phyloP scores from a whole-genome alignment of 768 basidiomycete genomes.

The Mycena rebaudengoi region DNA sequence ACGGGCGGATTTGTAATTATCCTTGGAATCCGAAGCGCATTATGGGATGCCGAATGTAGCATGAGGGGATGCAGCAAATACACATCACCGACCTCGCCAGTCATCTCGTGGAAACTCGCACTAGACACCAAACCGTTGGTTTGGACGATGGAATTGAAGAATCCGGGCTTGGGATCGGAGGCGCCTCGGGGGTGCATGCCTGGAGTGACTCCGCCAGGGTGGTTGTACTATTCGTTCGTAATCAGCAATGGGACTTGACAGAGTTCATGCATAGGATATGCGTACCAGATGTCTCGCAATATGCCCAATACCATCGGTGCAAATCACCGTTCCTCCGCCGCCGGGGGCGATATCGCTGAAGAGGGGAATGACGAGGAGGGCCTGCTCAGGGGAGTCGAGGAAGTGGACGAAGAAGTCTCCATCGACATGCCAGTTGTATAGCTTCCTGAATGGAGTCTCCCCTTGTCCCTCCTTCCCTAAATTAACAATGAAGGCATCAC shows the following conservation, averaged over 20 bases:
- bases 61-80: slow-evolving; percentile 71
- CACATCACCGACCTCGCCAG: slow-evolving; percentile 68
- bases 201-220: slow-evolving; percentile 24
- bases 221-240: not conserved
- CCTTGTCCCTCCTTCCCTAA: slow-evolving; percentile 56
- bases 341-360: slow-evolving; percentile 62
- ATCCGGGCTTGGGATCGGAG: slow-evolving; percentile 12
- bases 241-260: not conserved
- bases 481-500: slow-evolving; percentile 71
- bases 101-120: slow-evolving; percentile 61
- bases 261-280: not conserved
- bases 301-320: slow-evolving; percentile 60
- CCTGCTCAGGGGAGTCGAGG: slow-evolving; percentile 74
- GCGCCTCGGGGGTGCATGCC: slow-evolving; percentile 25
- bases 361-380: slow-evolving; percentile 66
- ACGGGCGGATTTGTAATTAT: slow-evolving; percentile 76
- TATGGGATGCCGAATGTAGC: slow-evolving; percentile 71
- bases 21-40: slow-evolving; percentile 61
- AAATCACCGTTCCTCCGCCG: slow-evolving; percentile 70
- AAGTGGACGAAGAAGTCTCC: slow-evolving; percentile 70
- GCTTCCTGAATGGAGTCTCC: slow-evolving; percentile 47
- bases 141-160: slow-evolving; percentile 48
- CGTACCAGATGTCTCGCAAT: slow-evolving; percentile 58
- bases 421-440: slow-evolving; percentile 73
- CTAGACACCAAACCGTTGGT: slow-evolving; percentile 39